These are phyloP conservation scores for Sporothrix inflata DNA, from an alignment of 2,329 filamentous ascomycete species.

Conservation along the genomic window DNA sequence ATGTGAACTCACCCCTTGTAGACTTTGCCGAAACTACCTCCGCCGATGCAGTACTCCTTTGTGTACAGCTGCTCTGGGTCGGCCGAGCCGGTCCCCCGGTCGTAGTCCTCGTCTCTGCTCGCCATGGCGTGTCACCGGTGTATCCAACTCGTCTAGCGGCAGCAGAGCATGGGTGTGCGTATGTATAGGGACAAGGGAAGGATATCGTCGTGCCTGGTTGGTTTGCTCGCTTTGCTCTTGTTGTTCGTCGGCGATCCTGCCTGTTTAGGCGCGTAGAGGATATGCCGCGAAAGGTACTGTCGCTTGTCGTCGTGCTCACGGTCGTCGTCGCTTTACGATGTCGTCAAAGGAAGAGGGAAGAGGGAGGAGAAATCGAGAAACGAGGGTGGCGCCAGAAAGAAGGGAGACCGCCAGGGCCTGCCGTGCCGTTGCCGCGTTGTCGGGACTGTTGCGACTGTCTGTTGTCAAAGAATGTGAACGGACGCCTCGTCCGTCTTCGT, in stretches of 20 bases:
- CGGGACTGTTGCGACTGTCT: neutral
- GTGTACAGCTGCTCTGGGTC: conserved; percentile 93
- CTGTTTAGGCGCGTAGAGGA: neutral
- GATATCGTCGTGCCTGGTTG: neutral
- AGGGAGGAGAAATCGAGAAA: neutral
- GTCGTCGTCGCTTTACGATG: neutral
- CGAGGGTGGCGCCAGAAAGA: neutral
- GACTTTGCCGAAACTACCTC: conserved; percentile 97
- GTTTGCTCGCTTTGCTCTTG: neutral
- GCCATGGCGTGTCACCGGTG: conserved; percentile 26
- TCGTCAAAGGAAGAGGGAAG: neutral
- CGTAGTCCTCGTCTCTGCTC: conserved; percentile 37
- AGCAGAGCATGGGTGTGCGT: conserved; percentile 1
- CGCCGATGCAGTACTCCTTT: conserved; percentile 89
- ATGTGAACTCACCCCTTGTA: conserved; percentile 78
- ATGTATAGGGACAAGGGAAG: no score
- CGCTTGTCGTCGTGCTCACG: neutral
- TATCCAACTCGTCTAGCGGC: neutral
- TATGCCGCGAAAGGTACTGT: neutral
- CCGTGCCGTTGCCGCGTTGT: conserved; percentile 2
- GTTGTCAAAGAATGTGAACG: neutral
- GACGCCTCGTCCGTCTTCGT: neutral
- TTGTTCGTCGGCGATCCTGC: neutral
- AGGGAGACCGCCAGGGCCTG: conserved; percentile 4
- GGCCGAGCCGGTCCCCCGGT: conserved; percentile 58